A percentile compares a stretch with the other conserved stretches of the same genome.
Conservation (phyloP, 306 rosid genomes). For the Urtica urens region DNA sequence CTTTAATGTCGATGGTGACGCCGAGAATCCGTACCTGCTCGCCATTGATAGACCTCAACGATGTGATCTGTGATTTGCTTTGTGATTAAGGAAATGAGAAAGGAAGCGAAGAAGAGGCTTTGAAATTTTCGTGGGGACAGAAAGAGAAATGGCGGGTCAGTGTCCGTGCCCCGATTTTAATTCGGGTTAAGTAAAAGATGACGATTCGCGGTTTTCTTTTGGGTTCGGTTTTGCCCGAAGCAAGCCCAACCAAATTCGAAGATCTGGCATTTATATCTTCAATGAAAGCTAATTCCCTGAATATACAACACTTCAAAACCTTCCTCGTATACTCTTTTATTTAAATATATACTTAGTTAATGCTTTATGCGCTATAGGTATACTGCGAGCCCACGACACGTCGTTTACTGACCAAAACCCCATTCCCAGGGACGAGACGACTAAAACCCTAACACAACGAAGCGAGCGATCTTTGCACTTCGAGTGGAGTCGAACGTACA, state of each 20-base stretch:
- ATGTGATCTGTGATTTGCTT: constrained; percentile 9
- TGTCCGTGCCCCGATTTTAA: neutral
- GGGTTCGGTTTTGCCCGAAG: neutral
- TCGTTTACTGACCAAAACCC: neutral
- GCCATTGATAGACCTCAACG: constrained; percentile 34
- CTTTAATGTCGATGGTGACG: constrained; percentile 39
- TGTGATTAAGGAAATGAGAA: neutral
- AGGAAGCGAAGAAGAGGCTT: neutral
- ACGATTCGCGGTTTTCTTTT: neutral
- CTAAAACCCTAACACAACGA: constrained; percentile 17
- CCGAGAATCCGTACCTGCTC: constrained; percentile 34
- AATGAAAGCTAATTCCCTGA: too few relatives aligned
- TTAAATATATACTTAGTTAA: too few relatives aligned
- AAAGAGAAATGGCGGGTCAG: neutral
- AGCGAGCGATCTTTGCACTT: neutral
- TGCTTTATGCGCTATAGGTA: too few relatives aligned
- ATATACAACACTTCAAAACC: too few relatives aligned
- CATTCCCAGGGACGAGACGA: too few relatives aligned
- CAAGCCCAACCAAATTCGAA: too few relatives aligned
- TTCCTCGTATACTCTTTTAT: too few relatives aligned
- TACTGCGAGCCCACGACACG: neutral
- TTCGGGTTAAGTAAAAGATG: neutral
- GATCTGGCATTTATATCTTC: too few relatives aligned
- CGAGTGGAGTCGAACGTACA: neutral
- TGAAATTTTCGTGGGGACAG: neutral